Evolutionary conservation across 495 filamentous ascomycete genomes (phyloP).

Genomic region (Penicillium pancosmium): DNA sequence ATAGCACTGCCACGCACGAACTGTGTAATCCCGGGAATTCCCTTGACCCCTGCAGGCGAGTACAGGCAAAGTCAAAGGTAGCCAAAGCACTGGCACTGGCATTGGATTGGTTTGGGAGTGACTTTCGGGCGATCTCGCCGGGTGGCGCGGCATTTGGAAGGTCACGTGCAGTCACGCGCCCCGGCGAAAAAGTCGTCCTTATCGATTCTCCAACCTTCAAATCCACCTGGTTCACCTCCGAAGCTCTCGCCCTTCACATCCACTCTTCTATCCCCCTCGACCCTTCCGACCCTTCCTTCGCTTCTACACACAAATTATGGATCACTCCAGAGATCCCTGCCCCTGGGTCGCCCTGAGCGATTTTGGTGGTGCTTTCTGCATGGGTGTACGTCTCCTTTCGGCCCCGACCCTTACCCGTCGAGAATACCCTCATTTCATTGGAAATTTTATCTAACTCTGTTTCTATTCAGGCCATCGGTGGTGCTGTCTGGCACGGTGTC

Average conservation of each 20-base stretch:
- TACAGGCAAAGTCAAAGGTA: background rate
- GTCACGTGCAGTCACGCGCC: background rate
- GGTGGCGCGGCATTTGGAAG: background rate
- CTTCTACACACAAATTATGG: slow-evolving; percentile 58
- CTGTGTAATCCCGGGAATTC: background rate
- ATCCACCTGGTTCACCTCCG: background rate
- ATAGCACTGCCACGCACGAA: slow-evolving; percentile 3
- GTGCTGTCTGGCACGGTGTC: slow-evolving; percentile 95
- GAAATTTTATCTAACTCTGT: slow-evolving; percentile 15
- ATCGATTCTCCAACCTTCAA: background rate
- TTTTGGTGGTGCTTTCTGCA: slow-evolving; percentile 95
- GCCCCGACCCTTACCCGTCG: background rate
- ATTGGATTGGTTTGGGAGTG: too few relatives aligned
- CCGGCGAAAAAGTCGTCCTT: slow-evolving; percentile 4
- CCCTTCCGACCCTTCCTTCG: slow-evolving; percentile 9
- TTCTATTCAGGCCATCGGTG: slow-evolving; percentile 64
- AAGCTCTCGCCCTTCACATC: slow-evolving; percentile 10
- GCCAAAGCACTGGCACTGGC: background rate
- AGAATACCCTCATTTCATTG: slow-evolving; percentile 4
- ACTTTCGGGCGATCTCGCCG: slow-evolving; percentile 5
- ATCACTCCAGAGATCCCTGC: slow-evolving; percentile 94
- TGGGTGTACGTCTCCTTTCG: slow-evolving; percentile 72
- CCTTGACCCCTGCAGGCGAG: background rate
- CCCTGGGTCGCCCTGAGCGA: slow-evolving; percentile 96
- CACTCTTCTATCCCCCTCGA: slow-evolving; percentile 7